Base-by-base conservation (phyloP, 495 filamentous ascomycete species). In the Penicillium goetzii region DNA sequence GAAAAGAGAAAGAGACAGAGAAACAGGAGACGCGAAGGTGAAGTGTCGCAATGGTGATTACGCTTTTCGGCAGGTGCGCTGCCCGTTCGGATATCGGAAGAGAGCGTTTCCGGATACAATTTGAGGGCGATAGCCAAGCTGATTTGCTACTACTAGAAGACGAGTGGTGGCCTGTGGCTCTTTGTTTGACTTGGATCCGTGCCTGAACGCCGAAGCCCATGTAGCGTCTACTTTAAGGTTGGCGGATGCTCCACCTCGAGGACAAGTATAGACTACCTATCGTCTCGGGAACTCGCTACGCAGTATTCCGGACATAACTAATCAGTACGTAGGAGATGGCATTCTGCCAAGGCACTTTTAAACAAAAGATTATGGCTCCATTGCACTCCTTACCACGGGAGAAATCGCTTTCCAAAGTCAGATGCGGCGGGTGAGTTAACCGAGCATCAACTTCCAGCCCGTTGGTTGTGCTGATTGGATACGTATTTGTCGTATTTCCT, bases 401-500 rank as follows among this genome's bases (percentile, higher is more conserved):
- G 15, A 26, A 28, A 28, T 28, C 25, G 19, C 25, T 9, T 26
- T 21, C 21, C 3, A 2, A 26, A 28, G 23, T 50, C 47, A 50
- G 47, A 28, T 51, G 25, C 23, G 4, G 47, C 26, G 26, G 47
- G 23, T 30, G 26, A 51, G 11, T 12, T 26, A 51, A 28, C 47
- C 47, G 47, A 51, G 25, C 10, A 51, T 51, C 23, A 30, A 51
- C 19, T 30, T 30, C 12, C 14, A 51, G 0, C 5, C 11, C 21
- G 19, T 4, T 43, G 23, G 23, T 3, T 0, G 28, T 36, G 10
- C 15, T 56, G 62, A 59, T 64, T 64, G 62, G 62, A 17, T 47
- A 12, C 62, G 62, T 64, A 63, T 63, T 58, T 26, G 33, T 63
- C 61, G 61, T 63, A 63, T 47, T 63, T 40, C 23, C 23, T n/a